Evolutionary conservation across 768 basidiomycete genomes (phyloP), one percentile per base, ranked within the genome.

Genomic region (Melanogaster broomeanus): DNA sequence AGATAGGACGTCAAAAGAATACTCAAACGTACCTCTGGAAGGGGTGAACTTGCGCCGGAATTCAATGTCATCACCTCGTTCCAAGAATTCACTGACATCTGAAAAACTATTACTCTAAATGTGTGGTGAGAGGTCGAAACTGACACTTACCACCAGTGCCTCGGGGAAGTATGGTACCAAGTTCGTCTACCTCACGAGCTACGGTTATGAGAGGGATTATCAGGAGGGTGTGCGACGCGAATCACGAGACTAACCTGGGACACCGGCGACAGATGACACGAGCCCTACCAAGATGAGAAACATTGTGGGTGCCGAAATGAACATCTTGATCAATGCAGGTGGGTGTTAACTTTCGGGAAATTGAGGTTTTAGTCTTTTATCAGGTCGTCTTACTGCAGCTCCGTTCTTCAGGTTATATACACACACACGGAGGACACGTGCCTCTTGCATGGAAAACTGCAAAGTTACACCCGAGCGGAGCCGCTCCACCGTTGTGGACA

Each of bases 221-320:
- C 19, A 48, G 24, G 41, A 2, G 27, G 11, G 40, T 12, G 44
- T 6, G 28, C 37, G 33, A 16, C 41, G 2, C 4, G 18, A 28
- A 28, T 37, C 34, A 31, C 11, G 8, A 22, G 35, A 38, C 56
- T 9, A 18, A 61, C 62, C 54, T 56, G 25, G 18, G 22, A 47
- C 30, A 15, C 52, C 44, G 18, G 41, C 39, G 28, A 42, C 54
- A 13, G 25, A 56, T 22, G 52, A 52, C n/a, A 39, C 37, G 35
- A 54, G 28, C 15, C 37, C 43, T 30, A 64, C 48, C 25, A 64
- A 27, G 6, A 45, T 56, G 22, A 61, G 31, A 25, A 60, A n/a
- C 33, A 48, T 38, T 27, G 34, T 9, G 19, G 54, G 54, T 27
- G 51, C 27, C 12, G 58, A 48, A 21, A 49, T 42, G 15, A 48